Conservation (phyloP, 306 rosid species). For the Casuarina equisetifolia region DNA sequence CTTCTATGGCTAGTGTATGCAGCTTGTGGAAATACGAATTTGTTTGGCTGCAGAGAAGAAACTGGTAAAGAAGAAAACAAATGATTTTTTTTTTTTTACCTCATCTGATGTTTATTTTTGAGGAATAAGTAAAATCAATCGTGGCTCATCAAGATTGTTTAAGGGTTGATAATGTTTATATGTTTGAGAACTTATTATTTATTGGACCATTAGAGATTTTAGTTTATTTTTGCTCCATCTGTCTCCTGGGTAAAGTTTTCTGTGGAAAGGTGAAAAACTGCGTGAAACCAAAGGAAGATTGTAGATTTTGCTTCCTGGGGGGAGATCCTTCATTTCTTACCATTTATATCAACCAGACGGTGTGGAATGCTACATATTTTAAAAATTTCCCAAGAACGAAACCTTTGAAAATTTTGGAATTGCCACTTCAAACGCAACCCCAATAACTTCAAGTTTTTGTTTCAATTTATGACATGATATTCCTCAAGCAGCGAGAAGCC, state of each 20-base stretch:
- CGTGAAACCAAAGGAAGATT: background rate
- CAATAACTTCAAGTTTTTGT: background rate
- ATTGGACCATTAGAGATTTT: background rate
- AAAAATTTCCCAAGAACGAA: background rate
- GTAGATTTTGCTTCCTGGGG: background rate
- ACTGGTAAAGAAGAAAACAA: background rate
- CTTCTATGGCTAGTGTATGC: background rate
- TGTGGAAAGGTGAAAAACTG: background rate
- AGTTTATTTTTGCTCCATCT: background rate
- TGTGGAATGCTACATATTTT: background rate
- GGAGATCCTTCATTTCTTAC: background rate
- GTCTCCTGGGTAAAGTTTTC: background rate
- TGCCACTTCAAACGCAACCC: background rate
- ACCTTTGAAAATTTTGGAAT: background rate
- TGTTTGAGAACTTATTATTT: slow-evolving; percentile 9
- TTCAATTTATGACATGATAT: background rate
- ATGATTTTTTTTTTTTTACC: background rate
- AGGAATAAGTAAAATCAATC: background rate
- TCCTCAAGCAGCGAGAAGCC: background rate
- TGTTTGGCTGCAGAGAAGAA: background rate
- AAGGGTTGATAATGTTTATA: background rate
- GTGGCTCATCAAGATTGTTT: background rate
- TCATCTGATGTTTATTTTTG: background rate
- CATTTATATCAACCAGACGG: background rate
- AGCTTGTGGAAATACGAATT: background rate